Evolutionary conservation across 2,329 filamentous ascomycete species (phyloP), one percentile per base, ranked within the genome.

Genomic region (Aureobasidium subglaciale): DNA sequence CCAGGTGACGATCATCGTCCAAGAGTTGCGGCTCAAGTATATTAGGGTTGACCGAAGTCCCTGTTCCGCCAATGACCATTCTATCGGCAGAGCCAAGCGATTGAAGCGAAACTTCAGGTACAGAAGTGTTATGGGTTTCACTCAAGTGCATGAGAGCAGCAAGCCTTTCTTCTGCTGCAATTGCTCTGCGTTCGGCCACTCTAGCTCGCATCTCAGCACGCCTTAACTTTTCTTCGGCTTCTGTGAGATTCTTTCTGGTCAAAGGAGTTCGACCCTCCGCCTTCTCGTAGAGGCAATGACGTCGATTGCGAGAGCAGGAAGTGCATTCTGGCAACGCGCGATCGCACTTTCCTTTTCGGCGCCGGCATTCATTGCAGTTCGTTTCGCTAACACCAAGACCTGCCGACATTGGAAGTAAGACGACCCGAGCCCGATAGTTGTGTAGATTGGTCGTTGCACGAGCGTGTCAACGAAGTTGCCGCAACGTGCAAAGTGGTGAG

Each of bases 241-340:
- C 70, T 0, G 73, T 75, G 16, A 77, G 64, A 59, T 69, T 71
- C 67, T 71, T 76, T 41, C 76, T 67, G 6, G 75, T 78, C 57
- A 78, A 64, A 5, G 75, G 75, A 11, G 75, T 78, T 41, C 71
- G 68, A 15, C 69, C 68, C 49, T 76, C 71, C 59, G 30, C 30
- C 15, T 72, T 75, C 60, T 78, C 75, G 56, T 78, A 78, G 6
- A 76, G 64, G 57, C 75, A 78, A 57, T 75, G 71, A 11, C 75
- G 65, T 37, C 71, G 67, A 60, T 75, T 74, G 56, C 71, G 72
- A 45, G 69, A 61, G 60, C 75, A 78, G 6, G 62, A 59, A 11
- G 59, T 60, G 32, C 69, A 71, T 57, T 71, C 70, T 2, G 69
- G 71, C 32, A 75, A 49, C 30, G 71, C 67, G 8, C 58, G 55